These are phyloP conservation scores for Leptomonas pyrrhocoris DNA, from an alignment of 208 protist species.

Conservation along the genomic window DNA sequence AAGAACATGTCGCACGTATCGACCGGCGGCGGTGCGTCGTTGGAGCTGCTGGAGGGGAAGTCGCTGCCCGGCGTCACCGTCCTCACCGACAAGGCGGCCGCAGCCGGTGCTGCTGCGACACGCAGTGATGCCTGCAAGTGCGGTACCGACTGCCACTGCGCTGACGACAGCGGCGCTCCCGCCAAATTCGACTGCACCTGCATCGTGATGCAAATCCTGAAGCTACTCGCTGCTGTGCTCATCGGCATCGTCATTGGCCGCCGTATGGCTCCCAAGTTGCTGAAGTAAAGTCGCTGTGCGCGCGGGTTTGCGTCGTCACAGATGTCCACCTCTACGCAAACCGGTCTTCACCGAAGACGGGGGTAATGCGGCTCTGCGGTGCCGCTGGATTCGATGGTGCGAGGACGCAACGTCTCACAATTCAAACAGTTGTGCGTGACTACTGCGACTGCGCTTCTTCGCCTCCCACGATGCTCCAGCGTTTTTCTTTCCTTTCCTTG, in stretches of 20 bases:
- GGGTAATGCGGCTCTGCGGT: too few relatives aligned
- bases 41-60: conserved; percentile 99
- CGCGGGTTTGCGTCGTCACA: not conserved
- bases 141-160: conserved; percentile 5
- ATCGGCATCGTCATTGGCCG: conserved; percentile 42
- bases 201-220: conserved; percentile 21
- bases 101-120: not conserved
- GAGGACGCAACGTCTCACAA: not conserved
- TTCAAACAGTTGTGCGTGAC: not conserved
- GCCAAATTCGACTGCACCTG: not conserved
- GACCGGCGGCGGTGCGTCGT: conserved; percentile 99
- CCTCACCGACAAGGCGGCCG: conserved; percentile 65
- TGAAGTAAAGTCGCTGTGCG: conserved; percentile 23
- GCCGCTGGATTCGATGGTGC: not conserved
- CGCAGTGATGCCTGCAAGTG: conserved; percentile 2
- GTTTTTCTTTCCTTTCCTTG: conserved; percentile 6
- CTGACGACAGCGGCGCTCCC: too few relatives aligned
- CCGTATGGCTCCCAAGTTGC: conserved; percentile 26
- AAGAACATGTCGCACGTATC: conserved; percentile 97
- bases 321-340: too few relatives aligned
- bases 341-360: too few relatives aligned
- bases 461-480: not conserved
- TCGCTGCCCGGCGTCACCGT: conserved; percentile 91
- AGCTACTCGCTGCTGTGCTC: conserved; percentile 22
- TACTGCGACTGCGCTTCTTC: not conserved